phyloP scores from a whole-genome alignment of 331 rosid species.

The Saraca asoca region DNA sequence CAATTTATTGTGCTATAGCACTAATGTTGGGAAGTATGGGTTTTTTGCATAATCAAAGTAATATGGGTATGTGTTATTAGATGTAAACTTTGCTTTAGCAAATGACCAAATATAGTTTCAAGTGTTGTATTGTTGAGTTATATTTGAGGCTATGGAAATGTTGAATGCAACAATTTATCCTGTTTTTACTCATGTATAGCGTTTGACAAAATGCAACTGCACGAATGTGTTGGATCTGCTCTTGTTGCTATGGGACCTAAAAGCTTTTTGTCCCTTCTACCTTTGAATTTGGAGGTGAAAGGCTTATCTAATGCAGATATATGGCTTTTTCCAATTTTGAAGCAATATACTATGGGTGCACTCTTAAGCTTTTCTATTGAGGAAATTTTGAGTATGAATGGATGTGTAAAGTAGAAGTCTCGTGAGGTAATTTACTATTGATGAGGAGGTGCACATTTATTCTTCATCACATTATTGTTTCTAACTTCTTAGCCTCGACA shows the following conservation, averaged over 20 bases:
- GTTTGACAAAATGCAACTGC: slow-evolving; percentile 57
- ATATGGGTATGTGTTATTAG: slow-evolving; percentile 13
- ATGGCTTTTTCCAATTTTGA: slow-evolving; percentile 91
- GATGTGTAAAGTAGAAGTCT: slow-evolving; percentile 54
- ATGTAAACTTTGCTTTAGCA: slow-evolving; percentile 10
- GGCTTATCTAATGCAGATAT: slow-evolving; percentile 59
- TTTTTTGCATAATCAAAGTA: not conserved
- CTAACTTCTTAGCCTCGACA: slow-evolving; percentile 43
- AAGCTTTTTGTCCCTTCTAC: slow-evolving; percentile 66
- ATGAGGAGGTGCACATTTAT: slow-evolving; percentile 15
- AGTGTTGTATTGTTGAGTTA: no score
- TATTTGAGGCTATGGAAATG: no score
- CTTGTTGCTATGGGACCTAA: slow-evolving; percentile 88
- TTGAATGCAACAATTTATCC: no score
- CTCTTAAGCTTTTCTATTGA: slow-evolving; percentile 60
- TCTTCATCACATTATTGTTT: slow-evolving; percentile 15
- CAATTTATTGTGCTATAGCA: no score
- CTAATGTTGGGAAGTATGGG: no score
- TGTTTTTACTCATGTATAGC: slow-evolving; percentile 28
- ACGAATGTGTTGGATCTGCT: slow-evolving; percentile 87
- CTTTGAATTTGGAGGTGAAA: slow-evolving; percentile 80
- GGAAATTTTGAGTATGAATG: slow-evolving; percentile 58
- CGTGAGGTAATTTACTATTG: slow-evolving; percentile 46
- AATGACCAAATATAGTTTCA: not conserved
- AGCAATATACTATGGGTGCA: slow-evolving; percentile 78